Evolutionary conservation across 306 rosid species (phyloP).

Genomic region (Castanea crenata): DNA sequence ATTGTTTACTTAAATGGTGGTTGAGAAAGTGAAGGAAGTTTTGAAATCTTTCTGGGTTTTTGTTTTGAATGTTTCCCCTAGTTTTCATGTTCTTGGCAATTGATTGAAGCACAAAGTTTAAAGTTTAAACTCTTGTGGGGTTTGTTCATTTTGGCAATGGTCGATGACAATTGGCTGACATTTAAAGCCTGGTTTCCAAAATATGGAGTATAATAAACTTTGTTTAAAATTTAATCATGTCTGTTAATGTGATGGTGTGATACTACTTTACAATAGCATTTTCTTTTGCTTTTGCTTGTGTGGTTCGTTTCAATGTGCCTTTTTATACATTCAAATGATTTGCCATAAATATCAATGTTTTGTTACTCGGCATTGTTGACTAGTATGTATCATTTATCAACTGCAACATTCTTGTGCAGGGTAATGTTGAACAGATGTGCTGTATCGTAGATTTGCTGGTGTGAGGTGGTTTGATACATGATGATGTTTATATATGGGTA

Average conservation of each 20-base stretch:
- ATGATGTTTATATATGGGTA: background rate
- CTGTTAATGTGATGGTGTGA: background rate
- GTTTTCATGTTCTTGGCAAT: background rate
- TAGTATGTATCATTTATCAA: background rate
- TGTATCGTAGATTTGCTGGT: background rate
- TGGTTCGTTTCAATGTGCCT: background rate
- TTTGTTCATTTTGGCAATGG: background rate
- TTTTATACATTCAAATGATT: background rate
- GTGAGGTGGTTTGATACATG: background rate
- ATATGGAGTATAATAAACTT: background rate
- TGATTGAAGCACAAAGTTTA: background rate
- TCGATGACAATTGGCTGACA: background rate
- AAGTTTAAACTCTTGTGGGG: background rate
- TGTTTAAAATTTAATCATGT: background rate
- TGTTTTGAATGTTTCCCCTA: background rate
- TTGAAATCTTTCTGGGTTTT: background rate
- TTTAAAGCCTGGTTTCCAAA: background rate
- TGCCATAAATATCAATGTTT: background rate
- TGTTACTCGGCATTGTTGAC: background rate
- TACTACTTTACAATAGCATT: background rate
- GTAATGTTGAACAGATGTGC: background rate
- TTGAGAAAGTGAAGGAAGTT: background rate
- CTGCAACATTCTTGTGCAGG: background rate
- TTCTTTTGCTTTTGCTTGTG: background rate
- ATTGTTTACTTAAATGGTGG: background rate